phyloP scores from a whole-genome alignment of 2,329 filamentous ascomycete species.

The Nannizziopsis arthrosporioides region DNA sequence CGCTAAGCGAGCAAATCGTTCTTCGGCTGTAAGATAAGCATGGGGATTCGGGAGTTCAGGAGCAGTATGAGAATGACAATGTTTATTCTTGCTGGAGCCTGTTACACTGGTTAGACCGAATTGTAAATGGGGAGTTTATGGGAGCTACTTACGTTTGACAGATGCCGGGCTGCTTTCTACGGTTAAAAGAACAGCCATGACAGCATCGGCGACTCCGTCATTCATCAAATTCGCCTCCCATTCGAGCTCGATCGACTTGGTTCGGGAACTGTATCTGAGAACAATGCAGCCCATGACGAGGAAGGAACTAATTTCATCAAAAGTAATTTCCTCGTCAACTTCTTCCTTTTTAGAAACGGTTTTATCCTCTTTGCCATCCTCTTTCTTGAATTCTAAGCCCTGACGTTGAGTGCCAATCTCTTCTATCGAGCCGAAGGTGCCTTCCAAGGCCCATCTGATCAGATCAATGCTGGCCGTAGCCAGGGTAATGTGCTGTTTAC shows the following conservation, averaged over 20 bases:
- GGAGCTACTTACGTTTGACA: constrained; percentile 60
- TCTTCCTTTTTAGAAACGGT: constrained; percentile 25
- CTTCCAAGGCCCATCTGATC: constrained; percentile 86
- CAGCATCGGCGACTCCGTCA: constrained; percentile 92
- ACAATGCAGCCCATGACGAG: constrained; percentile 82
- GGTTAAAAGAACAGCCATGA: constrained; percentile 82
- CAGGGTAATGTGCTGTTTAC: constrained; percentile 79
- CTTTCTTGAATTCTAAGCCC: constrained; percentile 20
- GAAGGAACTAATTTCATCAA: constrained; percentile 35
- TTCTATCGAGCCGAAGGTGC: constrained; percentile 82
- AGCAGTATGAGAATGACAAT: constrained; percentile 34
- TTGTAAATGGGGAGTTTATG: constrained; percentile 11
- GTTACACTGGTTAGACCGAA: background rate
- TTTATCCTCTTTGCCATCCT: constrained; percentile 29
- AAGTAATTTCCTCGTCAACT: constrained; percentile 36
- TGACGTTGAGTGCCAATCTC: constrained; percentile 25
- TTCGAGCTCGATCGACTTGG: constrained; percentile 76
- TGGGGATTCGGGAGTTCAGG: constrained; percentile 55
- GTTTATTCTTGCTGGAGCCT: constrained; percentile 53
- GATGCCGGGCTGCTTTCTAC: constrained; percentile 91
- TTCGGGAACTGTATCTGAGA: constrained; percentile 58
- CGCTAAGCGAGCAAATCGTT: constrained; percentile 73
- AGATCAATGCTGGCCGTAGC: constrained; percentile 81
- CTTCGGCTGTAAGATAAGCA: constrained; percentile 56
- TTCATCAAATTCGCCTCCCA: constrained; percentile 99